Evolutionary conservation across 306 rosid species (phyloP).

Genomic region (Carpinus viminea): DNA sequence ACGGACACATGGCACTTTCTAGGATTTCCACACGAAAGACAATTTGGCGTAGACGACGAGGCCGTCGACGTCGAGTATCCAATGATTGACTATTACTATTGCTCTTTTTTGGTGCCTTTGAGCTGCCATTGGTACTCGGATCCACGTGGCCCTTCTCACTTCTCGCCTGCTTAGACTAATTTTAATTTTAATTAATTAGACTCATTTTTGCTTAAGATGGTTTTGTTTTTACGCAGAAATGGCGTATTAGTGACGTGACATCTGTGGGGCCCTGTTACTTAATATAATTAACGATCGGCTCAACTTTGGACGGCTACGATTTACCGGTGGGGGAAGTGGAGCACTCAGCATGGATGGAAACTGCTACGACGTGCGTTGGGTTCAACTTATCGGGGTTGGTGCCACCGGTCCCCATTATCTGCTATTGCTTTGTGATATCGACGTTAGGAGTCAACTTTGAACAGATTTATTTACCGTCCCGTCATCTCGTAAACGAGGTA

Average conservation of each 20-base stretch:
- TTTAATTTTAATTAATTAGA: no score
- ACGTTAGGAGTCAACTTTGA: slow-evolving; percentile 29
- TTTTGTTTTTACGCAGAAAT: slow-evolving; percentile 32
- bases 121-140: not conserved
- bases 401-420: slow-evolving; percentile 30
- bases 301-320: not conserved
- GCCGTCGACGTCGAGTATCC: slow-evolving; percentile 30
- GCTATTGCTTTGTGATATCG: not conserved
- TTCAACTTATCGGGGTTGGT: not conserved
- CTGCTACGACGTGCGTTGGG: not conserved
- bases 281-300: no score
- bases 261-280: not conserved
- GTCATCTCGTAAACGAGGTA: not conserved
- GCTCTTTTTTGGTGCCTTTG: no score
- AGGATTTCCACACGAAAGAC: not conserved
- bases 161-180: not conserved
- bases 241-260: slow-evolving; percentile 38
- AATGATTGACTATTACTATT: slow-evolving; percentile 30
- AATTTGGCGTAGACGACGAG: not conserved
- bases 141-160: not conserved
- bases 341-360: not conserved
- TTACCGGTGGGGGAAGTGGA: not conserved
- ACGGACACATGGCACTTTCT: slow-evolving; percentile 14
- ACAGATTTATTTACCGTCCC: not conserved
- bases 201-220: not conserved